Evolutionary conservation across 73 alveolate species (phyloP).

Genomic region (Durusdinium trenchii): DNA sequence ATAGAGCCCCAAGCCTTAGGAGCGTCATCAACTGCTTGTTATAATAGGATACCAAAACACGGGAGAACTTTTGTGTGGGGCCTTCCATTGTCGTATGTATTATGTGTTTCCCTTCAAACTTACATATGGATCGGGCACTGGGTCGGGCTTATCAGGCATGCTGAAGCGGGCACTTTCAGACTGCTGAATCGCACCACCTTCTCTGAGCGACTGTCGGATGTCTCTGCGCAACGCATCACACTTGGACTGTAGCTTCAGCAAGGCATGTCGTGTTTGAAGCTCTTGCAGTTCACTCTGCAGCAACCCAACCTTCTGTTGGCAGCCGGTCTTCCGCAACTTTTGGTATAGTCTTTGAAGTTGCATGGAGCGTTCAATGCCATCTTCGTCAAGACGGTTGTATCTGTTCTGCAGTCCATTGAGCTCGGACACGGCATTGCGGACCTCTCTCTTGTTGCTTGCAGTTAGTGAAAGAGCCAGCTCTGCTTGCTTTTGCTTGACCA

Average conservation of each 20-base stretch:
- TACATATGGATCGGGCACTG: too few species aligned
- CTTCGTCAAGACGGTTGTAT: neutral
- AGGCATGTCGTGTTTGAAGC: conserved; percentile 21
- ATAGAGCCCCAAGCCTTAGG: conserved; percentile 30
- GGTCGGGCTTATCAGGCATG: neutral
- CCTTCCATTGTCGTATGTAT: too few species aligned
- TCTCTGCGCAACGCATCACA: neutral
- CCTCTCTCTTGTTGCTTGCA: neutral
- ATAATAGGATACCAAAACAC: too few species aligned
- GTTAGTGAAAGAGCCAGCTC: neutral
- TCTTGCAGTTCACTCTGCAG: neutral
- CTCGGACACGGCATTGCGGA: neutral
- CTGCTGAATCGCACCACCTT: too few species aligned
- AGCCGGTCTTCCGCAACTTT: neutral
- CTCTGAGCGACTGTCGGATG: neutral
- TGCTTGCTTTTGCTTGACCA: neutral
- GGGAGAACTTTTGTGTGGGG: too few species aligned
- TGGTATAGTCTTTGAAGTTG: neutral
- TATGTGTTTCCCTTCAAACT: too few species aligned
- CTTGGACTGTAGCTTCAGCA: neutral
- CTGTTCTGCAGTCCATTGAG: conserved; percentile 16
- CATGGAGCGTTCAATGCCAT: neutral
- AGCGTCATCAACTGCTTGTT: neutral
- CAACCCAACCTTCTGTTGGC: neutral
- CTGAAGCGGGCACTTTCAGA: too few species aligned